A percentile compares a stretch with the other conserved stretches of the same genome.
phyloP scores from a whole-genome alignment of 768 basidiomycete genomes.

The Tylopilus sp. region DNA sequence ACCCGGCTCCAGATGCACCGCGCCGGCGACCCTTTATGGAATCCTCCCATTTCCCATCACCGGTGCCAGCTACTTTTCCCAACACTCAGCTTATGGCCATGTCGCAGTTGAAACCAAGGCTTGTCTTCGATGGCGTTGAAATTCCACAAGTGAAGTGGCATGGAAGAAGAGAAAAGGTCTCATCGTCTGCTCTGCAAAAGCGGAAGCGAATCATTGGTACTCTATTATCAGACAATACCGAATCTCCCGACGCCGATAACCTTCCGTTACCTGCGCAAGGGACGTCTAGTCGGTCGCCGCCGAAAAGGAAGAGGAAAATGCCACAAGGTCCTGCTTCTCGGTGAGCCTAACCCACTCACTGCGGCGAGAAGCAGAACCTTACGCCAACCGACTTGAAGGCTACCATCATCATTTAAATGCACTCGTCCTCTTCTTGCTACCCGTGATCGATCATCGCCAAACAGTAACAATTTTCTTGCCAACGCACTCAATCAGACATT shows the following conservation, averaged over 20 bases:
- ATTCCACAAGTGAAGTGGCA: slow-evolving; percentile 15
- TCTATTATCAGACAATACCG: neutral
- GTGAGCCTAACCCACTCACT: slow-evolving; percentile 31
- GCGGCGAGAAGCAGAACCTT: slow-evolving; percentile 28
- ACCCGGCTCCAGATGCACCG: neutral
- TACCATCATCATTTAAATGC: slow-evolving; percentile 1
- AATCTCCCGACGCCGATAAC: neutral
- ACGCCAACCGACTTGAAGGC: slow-evolving; percentile 24
- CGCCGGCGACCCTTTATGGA: neutral
- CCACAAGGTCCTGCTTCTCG: slow-evolving; percentile 27
- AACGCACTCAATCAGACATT: slow-evolving; percentile 30
- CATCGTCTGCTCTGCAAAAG: slow-evolving; percentile 8
- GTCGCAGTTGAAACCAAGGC: slow-evolving; percentile 7
- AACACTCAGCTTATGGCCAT: neutral
- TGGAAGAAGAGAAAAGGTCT: neutral
- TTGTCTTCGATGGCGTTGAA: slow-evolving; percentile 25
- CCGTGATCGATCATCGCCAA: neutral
- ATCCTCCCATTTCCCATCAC: neutral
- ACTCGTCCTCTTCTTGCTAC: neutral
- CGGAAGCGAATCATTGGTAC: slow-evolving; percentile 9
- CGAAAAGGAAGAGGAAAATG: slow-evolving; percentile 19
- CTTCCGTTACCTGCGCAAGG: neutral
- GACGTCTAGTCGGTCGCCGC: neutral
- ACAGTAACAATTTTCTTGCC: slow-evolving; percentile 13
- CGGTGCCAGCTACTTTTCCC: neutral